Evolutionary conservation across 2,329 filamentous ascomycete species (phyloP), one percentile per base, ranked within the genome.

Genomic region (Endothia cerciana): DNA sequence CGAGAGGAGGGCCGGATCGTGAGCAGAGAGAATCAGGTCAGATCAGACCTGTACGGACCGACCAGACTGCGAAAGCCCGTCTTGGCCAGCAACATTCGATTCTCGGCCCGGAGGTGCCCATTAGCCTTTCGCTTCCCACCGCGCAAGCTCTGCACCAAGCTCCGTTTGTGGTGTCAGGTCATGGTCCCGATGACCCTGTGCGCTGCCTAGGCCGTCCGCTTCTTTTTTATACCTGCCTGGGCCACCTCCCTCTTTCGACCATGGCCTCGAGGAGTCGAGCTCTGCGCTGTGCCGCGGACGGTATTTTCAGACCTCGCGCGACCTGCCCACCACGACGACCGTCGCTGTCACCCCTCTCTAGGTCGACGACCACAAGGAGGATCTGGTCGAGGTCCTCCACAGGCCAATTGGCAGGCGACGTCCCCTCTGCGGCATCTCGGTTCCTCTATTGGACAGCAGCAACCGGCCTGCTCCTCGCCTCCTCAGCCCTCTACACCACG

Each of bases 401-500:
- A 19, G 70, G 66, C 66, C 69, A 67, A 36, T 60, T 66, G 25
- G 59, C 61, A 25, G 17, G 25, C 28, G n/a, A 28, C 72, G 70
- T 70, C 72, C 68, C 67, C 70, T 59, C 74, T 73, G 63, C 73
- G 75, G 69, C 68, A 75, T 70, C 72, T 70, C 68, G 65, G 45
- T 70, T 70, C 64, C 36, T 73, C 69, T 74, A 68, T 71, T 73
- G 78, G 70, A 75, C 76, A 59, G 79, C 77, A 45, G 74, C 76
- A 30, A 45, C 66, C 60, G 81, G 83, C 66, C 71, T 88, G 62
- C 81, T 83, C 66, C 80, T 87, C 69, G 78, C 83, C 55, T 79
- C 81, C 33, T 79, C 84, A 8, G 70, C 89, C 49, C 78, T 84
- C 57, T 89, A 88, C 78, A 85, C 83, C 65, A 85, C 88, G 82